Conservation (phyloP, 73 alveolate genomes). For the Paramecium pentaurelia region DNA sequence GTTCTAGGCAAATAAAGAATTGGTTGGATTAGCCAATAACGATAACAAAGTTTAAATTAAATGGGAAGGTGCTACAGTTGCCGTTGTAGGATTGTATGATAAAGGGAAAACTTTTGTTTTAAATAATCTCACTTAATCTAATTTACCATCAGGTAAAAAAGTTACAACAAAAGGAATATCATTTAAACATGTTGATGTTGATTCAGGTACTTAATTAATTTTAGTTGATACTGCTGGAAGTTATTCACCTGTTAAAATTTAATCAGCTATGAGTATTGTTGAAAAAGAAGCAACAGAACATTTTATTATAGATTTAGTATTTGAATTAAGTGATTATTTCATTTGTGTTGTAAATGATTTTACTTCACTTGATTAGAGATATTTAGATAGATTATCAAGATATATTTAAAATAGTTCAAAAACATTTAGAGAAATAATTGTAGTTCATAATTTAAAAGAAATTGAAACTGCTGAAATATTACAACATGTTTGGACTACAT, state of each 20-base stretch:
- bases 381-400: constrained; percentile 35
- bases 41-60: background rate
- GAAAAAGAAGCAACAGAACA: constrained; percentile 55
- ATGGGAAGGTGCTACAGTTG: constrained; percentile 51
- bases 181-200: constrained; percentile 50
- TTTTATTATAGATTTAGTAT: constrained; percentile 33
- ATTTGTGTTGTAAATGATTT: constrained; percentile 59
- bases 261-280: background rate
- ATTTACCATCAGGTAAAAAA: constrained; percentile 47
- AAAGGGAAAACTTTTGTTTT: constrained; percentile 50
- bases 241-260: constrained; percentile 47
- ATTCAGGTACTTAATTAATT: constrained; percentile 39
- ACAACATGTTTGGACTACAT: constrained; percentile 30
- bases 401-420: constrained; percentile 18
- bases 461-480: constrained; percentile 17
- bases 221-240: constrained; percentile 63
- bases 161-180: constrained; percentile 56
- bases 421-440: constrained; percentile 54
- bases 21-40: background rate
- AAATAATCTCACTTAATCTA: constrained; percentile 8
- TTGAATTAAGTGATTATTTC: constrained; percentile 49
- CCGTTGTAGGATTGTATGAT: constrained; percentile 56
- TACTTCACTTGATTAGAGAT: constrained; percentile 40
- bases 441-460: constrained; percentile 56
- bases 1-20: background rate